Evolutionary conservation across 495 filamentous ascomycete species (phyloP).

Genomic region (Wilcoxina mikolae): DNA sequence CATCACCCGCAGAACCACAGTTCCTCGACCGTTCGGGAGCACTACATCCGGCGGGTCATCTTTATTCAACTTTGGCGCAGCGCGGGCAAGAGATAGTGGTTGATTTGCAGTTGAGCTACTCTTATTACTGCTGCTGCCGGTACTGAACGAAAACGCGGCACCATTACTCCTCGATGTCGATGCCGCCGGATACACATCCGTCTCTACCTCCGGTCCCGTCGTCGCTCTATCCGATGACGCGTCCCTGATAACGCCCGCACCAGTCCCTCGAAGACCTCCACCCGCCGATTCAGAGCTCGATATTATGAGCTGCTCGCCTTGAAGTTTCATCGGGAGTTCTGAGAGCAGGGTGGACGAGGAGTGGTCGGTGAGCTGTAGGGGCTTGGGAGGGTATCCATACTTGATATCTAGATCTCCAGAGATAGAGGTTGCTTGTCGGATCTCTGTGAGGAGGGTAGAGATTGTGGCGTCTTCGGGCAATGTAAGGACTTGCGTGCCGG

Average conservation of each 20-base stretch:
- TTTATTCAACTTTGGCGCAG: slow-evolving; percentile 30
- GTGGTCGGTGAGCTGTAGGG: slow-evolving; percentile 44
- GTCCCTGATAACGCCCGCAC: slow-evolving; percentile 11
- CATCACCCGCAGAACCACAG: slow-evolving; percentile 79
- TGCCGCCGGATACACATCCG: neutral
- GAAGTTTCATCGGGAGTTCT: slow-evolving; percentile 50
- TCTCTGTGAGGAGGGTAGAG: slow-evolving; percentile 19
- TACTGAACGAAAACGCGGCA: slow-evolving; percentile 6
- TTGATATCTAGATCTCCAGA: slow-evolving; percentile 56
- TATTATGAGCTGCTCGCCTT: slow-evolving; percentile 73
- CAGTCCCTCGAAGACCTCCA: slow-evolving; percentile 13
- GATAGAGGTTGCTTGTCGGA: slow-evolving; percentile 16
- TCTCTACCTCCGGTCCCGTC: neutral
- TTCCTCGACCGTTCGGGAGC: slow-evolving; percentile 45
- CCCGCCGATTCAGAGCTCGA: slow-evolving; percentile 29
- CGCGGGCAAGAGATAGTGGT: slow-evolving; percentile 28
- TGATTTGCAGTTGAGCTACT: slow-evolving; percentile 14
- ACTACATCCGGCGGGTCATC: slow-evolving; percentile 58
- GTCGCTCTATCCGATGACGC: slow-evolving; percentile 10
- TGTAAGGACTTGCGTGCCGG: slow-evolving; percentile 23
- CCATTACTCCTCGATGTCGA: neutral
- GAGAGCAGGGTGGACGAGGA: slow-evolving; percentile 35
- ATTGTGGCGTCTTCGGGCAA: slow-evolving; percentile 17
- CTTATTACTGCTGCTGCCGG: neutral
- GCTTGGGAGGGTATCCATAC: slow-evolving; percentile 69